Evolutionary conservation across 352 stramenopile genomes (phyloP).

Genomic region (Phytopythium vexans): DNA sequence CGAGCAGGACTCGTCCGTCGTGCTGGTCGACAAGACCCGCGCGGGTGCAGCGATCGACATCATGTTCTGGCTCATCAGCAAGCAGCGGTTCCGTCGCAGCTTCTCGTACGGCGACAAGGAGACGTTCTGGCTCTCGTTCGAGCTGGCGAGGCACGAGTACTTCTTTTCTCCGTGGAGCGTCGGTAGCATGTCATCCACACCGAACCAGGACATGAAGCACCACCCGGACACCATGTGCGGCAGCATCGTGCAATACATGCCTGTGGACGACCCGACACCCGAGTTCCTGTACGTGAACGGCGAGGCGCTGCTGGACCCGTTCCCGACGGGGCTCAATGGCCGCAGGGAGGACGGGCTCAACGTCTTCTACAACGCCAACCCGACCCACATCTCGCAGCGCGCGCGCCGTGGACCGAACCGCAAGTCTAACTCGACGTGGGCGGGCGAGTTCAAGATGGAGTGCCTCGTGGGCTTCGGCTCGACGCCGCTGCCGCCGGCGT

Average conservation of each 20-base stretch:
- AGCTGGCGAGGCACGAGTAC: constrained; percentile 40
- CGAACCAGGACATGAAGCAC: constrained; percentile 44
- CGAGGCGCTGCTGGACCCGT: constrained; percentile 33
- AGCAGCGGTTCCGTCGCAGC: constrained; percentile 38
- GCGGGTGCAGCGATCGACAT: constrained; percentile 32
- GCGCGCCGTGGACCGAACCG: constrained; percentile 18
- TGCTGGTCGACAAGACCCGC: constrained; percentile 38
- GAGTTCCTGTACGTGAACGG: constrained; percentile 62
- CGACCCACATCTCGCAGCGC: constrained; percentile 34
- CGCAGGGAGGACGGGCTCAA: constrained; percentile 24
- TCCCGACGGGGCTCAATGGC: constrained; percentile 15
- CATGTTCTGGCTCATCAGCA: constrained; percentile 50
- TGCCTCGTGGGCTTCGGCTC: constrained; percentile 45
- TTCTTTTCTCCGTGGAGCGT: constrained; percentile 58
- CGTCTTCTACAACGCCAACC: constrained; percentile 47
- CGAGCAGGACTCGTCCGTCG: constrained; percentile 61
- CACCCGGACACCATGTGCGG: constrained; percentile 53
- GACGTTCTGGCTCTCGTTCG: constrained; percentile 61
- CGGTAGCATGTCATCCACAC: constrained; percentile 34
- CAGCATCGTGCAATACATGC: constrained; percentile 53
- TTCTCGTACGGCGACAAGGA: constrained; percentile 67
- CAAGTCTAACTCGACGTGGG: constrained; percentile 16
- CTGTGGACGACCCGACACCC: constrained; percentile 21
- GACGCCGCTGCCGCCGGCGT: constrained; percentile 29
- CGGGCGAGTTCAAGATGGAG: constrained; percentile 26